Conservation (phyloP, 257 asterid species). For the Scutellaria galericulata region DNA sequence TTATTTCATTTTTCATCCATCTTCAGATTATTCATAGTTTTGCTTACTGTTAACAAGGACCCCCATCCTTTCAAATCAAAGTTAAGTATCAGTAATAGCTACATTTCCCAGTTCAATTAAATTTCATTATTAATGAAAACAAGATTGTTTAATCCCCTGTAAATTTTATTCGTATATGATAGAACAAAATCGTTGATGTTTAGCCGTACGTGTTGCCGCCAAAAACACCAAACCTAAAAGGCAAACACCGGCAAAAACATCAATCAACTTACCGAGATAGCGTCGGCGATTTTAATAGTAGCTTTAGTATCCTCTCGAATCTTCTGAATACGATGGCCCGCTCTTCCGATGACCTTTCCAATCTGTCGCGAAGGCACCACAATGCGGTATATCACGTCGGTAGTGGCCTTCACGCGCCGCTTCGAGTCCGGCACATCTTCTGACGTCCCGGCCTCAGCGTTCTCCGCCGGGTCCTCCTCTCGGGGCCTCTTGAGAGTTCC, state of each 20-base stretch:
- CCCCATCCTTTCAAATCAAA: not conserved
- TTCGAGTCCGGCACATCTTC: conserved; percentile 63
- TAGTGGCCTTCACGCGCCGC: conserved; percentile 69
- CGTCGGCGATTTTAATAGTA: conserved; percentile 83
- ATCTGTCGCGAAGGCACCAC: conserved; percentile 93
- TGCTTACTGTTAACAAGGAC: not conserved
- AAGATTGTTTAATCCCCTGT: not conserved
- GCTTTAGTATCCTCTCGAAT: conserved; percentile 91
- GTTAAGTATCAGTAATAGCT: conserved; percentile 3
- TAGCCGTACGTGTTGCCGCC: not conserved
- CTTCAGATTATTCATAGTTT: not conserved
- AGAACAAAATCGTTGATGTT: not conserved
- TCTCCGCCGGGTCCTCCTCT: conserved; percentile 52
- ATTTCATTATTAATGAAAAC: not conserved
- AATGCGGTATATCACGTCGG: conserved; percentile 80
- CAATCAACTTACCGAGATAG: conserved; percentile 54
- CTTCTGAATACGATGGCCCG: conserved; percentile 91
- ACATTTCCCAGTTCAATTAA: conserved; percentile 16
- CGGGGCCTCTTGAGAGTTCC: conserved; percentile 67
- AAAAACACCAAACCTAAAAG: not conserved
- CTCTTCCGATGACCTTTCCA: conserved; percentile 93
- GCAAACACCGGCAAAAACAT: conserved; percentile 7
- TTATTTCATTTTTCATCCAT: not conserved
- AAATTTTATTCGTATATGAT: not conserved
- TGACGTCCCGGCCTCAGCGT: conserved; percentile 47